Base-by-base conservation (phyloP, 2,329 filamentous ascomycete genomes). In the Fusarium cicatricum region DNA sequence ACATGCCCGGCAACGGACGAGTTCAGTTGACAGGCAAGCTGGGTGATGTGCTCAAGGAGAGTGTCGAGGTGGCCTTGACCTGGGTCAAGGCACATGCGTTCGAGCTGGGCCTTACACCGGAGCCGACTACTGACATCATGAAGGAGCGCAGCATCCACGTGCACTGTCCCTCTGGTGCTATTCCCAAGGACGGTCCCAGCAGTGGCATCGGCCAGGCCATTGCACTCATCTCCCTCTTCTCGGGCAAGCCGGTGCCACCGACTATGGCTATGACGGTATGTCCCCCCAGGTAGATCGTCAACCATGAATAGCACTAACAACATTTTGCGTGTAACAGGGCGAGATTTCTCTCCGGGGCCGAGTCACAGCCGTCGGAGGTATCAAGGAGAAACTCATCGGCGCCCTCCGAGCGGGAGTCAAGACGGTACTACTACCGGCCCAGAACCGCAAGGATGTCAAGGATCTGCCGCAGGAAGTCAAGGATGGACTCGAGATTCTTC, bases 11-110 rank as follows among this genome's bases (percentile, higher is more conserved):
- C 37, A 89, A 86, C 52, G 95, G 95, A 29, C 88, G 90, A 47
- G 92, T 99, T 31, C 95, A 98, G 77, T 86, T 99, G 21, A 99
- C 95, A 1, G 95, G 95, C 58, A 98, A 96, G 74, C 86, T 99
- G 7, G 95, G 95, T 61, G 93, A 97, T 67, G 95, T 99, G 26
- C 86, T 99, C 55, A 98, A 98, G 77, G 95, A 99, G 76, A 94
- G 89, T 60, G 95, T 98, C 36, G 94, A 98, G 75, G 95, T 99
- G 16, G 95, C 95, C 11, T 82, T 98, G 29, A 94, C 90, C 14
- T 99, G 95, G 95, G 95, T 99, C 45, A 97, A 97, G 75, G 91
- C 92, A 4, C 94, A 99, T 73, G 93, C 94, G 3, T 97, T 90
- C 70, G 91, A 96, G 70, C 82, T 99, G 11, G 92, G 92, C 10